phyloP scores from a whole-genome alignment of 2,329 filamentous ascomycete species.

The Elsinoe arachidis region DNA sequence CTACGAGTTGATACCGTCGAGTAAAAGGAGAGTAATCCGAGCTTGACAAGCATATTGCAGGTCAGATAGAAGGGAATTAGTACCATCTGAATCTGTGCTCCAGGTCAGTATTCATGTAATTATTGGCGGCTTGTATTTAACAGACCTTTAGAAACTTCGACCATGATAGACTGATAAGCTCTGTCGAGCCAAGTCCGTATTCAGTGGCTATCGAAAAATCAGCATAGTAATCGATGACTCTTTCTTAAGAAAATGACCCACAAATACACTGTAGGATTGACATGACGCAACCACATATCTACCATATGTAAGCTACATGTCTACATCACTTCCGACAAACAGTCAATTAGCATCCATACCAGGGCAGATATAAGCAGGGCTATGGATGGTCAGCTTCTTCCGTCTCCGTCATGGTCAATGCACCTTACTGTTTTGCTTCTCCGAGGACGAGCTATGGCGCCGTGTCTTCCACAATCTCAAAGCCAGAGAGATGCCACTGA shows the following conservation, averaged over 20 bases:
- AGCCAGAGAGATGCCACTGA: neutral
- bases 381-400: neutral
- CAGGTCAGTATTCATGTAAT: neutral
- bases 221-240: neutral
- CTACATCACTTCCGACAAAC: neutral
- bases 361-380: neutral
- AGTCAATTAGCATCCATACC: neutral
- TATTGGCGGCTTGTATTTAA: neutral
- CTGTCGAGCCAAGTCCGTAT: slow-evolving; percentile 13
- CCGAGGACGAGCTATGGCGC: neutral
- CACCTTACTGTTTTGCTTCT: neutral
- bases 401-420: neutral
- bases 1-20: slow-evolving; percentile 26
- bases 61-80: slow-evolving; percentile 31
- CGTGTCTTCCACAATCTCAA: neutral
- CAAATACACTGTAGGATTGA: slow-evolving; percentile 14
- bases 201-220: slow-evolving; percentile 7
- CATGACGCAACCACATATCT: slow-evolving; percentile 4
- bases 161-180: neutral
- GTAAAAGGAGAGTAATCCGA: slow-evolving; percentile 33
- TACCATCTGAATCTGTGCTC: slow-evolving; percentile 19
- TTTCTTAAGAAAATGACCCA: neutral
- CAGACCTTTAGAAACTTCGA: slow-evolving; percentile 15
- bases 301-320: neutral
- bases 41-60: slow-evolving; percentile 33